A percentile compares a stretch with the other conserved stretches of the same genome.
Evolutionary conservation across 2,329 filamentous ascomycete genomes (phyloP).

Genomic region (Davidsoniella eucalypti): DNA sequence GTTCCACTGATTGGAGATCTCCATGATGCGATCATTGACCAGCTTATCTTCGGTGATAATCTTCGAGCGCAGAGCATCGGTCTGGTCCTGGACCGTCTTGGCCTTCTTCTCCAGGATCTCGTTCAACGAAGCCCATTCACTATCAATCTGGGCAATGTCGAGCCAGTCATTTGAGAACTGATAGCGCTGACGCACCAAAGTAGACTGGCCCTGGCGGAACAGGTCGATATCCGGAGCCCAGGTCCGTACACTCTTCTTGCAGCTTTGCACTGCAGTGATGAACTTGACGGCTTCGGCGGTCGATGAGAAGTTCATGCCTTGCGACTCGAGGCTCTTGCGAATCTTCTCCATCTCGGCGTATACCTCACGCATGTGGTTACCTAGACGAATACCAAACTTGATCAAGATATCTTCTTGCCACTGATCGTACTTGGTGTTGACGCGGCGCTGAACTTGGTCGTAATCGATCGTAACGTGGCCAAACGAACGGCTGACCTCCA

Average conservation of each 20-base stretch:
- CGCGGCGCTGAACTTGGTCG: conserved; percentile 94
- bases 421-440: conserved; percentile 98
- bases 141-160: conserved; percentile 87
- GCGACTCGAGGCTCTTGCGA: conserved; percentile 74
- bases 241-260: conserved; percentile 78
- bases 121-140: conserved; percentile 85
- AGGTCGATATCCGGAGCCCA: conserved; percentile 95
- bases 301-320: conserved; percentile 83
- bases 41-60: conserved; percentile 87
- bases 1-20: conserved; percentile 78
- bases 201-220: conserved; percentile 90
- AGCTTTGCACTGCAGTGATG: conserved; percentile 94
- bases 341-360: conserved; percentile 85
- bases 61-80: conserved; percentile 85
- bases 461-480: conserved; percentile 94
- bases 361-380: conserved; percentile 79
- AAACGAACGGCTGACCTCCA: conserved; percentile 81
- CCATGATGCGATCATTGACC: conserved; percentile 71
- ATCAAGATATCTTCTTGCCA: conserved; percentile 96
- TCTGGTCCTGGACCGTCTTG: conserved; percentile 92
- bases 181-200: conserved; percentile 77
- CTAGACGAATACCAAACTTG: conserved; percentile 81
- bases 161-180: conserved; percentile 91
- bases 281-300: conserved; percentile 96
- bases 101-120: conserved; percentile 84